phyloP scores from a whole-genome alignment of 2,329 filamentous ascomycete species.

The Cladosporium colombiae region DNA sequence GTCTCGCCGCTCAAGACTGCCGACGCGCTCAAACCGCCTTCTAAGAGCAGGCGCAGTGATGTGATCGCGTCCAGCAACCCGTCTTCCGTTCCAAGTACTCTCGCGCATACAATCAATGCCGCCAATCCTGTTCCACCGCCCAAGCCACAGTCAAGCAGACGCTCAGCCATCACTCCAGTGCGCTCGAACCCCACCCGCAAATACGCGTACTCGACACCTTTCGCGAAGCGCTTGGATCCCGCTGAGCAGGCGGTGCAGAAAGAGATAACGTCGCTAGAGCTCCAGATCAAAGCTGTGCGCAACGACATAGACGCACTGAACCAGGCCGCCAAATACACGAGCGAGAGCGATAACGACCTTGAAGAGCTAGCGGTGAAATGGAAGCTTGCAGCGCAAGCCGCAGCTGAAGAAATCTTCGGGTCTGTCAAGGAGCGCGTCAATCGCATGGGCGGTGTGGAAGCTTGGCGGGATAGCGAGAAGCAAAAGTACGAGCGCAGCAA shows the following conservation, averaged over 20 bases:
- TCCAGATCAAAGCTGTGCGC: constrained; percentile 42
- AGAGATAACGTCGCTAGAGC: constrained; percentile 30
- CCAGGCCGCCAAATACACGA: constrained; percentile 57
- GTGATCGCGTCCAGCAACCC: constrained; percentile 17
- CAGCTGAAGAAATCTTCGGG: constrained; percentile 68
- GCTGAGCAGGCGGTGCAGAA: constrained; percentile 31
- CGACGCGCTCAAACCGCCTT: constrained; percentile 22
- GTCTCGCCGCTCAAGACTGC: constrained; percentile 61
- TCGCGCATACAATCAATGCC: constrained; percentile 32
- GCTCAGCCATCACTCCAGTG: constrained; percentile 18
- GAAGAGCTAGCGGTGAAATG: constrained; percentile 60
- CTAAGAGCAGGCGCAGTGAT: constrained; percentile 23
- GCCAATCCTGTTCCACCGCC: background rate
- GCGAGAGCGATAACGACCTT: constrained; percentile 56
- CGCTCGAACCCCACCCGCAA: constrained; percentile 39
- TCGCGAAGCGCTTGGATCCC: constrained; percentile 26
- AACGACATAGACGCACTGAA: constrained; percentile 53
- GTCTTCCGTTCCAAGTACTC: constrained; percentile 34
- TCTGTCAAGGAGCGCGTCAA: constrained; percentile 61
- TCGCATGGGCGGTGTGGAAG: constrained; percentile 63
- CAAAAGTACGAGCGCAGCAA: constrained; percentile 34
- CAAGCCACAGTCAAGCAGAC: background rate
- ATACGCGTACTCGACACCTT: constrained; percentile 34
- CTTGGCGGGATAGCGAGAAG: constrained; percentile 47
- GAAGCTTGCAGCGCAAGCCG: constrained; percentile 60